Conservation (phyloP, 768 basidiomycete genomes). For the Lentinula sp. region DNA sequence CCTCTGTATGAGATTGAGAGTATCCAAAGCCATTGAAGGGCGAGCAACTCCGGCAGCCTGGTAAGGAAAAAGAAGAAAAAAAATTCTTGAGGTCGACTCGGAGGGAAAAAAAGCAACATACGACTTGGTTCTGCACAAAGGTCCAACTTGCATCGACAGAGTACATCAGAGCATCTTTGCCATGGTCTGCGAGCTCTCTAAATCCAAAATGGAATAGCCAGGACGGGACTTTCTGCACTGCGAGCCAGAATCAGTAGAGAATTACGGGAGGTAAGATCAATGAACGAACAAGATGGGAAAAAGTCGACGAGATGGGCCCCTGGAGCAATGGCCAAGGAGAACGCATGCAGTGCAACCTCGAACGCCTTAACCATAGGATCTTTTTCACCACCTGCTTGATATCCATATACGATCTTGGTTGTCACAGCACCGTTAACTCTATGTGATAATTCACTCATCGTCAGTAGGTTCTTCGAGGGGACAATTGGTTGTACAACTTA, state of each 20-base stretch:
- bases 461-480: background rate
- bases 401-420: constrained; percentile 23
- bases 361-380: constrained; percentile 22
- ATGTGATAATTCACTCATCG: background rate
- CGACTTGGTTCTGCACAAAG: constrained; percentile 1
- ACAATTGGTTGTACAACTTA: background rate
- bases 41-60: background rate
- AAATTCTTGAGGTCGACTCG: background rate
- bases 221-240: constrained; percentile 23
- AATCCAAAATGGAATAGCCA: constrained; percentile 18
- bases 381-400: constrained; percentile 19
- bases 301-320: constrained; percentile 15
- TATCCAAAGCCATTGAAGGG: background rate
- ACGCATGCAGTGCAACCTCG: constrained; percentile 11
- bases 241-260: background rate
- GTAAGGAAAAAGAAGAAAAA: background rate
- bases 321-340: constrained; percentile 6
- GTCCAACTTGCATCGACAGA: background rate
- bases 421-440: constrained; percentile 9
- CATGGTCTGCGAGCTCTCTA: constrained; percentile 17
- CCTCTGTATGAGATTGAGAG: background rate
- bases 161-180: background rate
- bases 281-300: constrained; percentile 20
- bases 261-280: no score
- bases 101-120: background rate